Evolutionary conservation across 225 moss, liverwort and hornwort genomes (phyloP).

Genomic region (Rhytidiadelphus loreus): DNA sequence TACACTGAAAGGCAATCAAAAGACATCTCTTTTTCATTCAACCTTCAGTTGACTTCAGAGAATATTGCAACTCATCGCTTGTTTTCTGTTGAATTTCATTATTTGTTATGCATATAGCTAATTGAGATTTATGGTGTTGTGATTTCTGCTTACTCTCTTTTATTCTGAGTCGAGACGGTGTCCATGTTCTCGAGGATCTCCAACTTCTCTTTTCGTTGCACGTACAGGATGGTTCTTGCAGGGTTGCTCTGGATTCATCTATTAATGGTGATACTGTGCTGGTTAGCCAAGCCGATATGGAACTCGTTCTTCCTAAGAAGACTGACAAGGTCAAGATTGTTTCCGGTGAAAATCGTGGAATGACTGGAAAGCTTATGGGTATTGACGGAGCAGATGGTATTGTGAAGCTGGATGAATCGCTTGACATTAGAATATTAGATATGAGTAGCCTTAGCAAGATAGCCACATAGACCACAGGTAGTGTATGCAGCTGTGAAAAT

Average conservation of each 20-base stretch:
- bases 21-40: background rate
- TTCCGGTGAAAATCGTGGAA: conserved; percentile 69
- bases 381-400: conserved; percentile 99
- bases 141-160: background rate
- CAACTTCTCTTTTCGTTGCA: background rate
- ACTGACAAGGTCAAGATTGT: conserved; percentile 91
- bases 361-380: conserved; percentile 89
- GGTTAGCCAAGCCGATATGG: conserved; percentile 64
- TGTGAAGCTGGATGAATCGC: conserved; percentile 87
- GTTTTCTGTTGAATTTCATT: background rate
- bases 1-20: background rate
- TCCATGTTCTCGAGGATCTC: background rate
- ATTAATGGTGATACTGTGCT: conserved; percentile 62
- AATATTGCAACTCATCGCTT: background rate
- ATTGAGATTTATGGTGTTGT: background rate
- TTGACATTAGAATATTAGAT: conserved; percentile 95
- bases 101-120: background rate
- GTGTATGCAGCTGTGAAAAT: background rate
- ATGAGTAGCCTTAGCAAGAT: conserved; percentile 96
- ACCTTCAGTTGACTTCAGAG: background rate
- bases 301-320: conserved; percentile 82
- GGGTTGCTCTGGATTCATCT: conserved; percentile 63
- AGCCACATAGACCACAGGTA: conserved; percentile 10
- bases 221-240: conserved; percentile 71
- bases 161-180: background rate